Base-by-base conservation (phyloP, 768 basidiomycete genomes). In the Candolleomyces eurysporus region DNA sequence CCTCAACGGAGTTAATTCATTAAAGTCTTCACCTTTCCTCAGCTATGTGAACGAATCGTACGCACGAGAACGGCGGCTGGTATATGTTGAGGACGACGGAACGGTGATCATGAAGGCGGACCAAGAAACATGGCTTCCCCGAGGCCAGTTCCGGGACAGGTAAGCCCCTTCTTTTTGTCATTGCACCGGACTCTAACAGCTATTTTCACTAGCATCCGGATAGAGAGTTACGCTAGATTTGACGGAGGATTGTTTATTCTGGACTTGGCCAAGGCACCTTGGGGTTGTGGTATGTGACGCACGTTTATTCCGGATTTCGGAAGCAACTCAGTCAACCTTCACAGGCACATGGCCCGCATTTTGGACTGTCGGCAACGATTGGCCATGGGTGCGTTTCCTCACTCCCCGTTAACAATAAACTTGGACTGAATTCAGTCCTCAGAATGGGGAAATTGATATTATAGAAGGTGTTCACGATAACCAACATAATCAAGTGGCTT, bases 391-490 rank as follows among this genome's bases (percentile, higher is more conserved):
- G 65, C 62, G 86, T 63, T 42, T 14, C 13, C 36, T n/a, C 30
- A 58, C 63, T 17, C 21, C 32, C 52, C 53, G 13, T 16, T 57
- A 39, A 42, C 42, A 30, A 36, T 39, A 19, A 52, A 46, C 8
- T 36, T 19, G 48, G 61, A 58, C 49, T 14, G n/a, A 22, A 51
- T 31, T 3, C n/a, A 52, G 52, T 61, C 63, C 54, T 59, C 63
- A 92, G 91, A 78, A 75, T 11, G 91, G 91, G 14, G 91, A 92
- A 74, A 90, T 93, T 61, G 91, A 92, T 71, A 88, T 92, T 31
- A 85, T 92, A 32, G 91, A 92, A 72, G 91, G 91, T 14, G 91
- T 93, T 5, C 91, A 93, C 64, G 90, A 91, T 68, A 90, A 91
- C 62, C 78, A 87, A 68, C 90, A 92, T 66, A 92, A 93, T 65